Evolutionary conservation across 495 filamentous ascomycete species (phyloP), one percentile per base, ranked within the genome.

Genomic region (Trypethelium eluteriae): DNA sequence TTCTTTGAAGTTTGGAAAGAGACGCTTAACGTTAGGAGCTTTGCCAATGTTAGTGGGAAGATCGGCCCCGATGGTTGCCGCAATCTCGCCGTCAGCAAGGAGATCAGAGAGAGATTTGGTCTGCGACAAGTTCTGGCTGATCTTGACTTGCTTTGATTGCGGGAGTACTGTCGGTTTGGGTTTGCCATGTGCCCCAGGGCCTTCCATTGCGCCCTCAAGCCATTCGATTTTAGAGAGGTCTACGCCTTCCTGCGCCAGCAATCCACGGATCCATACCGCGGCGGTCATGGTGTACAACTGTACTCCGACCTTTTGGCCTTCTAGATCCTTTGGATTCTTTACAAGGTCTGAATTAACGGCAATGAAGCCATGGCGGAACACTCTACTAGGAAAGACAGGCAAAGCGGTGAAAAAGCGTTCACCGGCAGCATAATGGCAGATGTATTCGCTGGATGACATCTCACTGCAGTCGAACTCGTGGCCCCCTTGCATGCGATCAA

Each of bases 251-350:
- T 75, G 66, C 64, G 77, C 46, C 14, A 80, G 66, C 9, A 80
- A 35, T 10, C 71, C 72, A 3, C 78, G 69, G 14, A 75, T 72
- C 73, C 75, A 80, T 1, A 80, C 78, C 2, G 75, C 78, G 6
- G 76, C 78, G 0, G 78, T 80, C 78, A 80, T 78, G 39, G 74
- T 76, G 69, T 80, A 80, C 25, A 75, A 39, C 68, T 75, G 78
- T 0, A 80, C 74, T 18, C 78, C 77, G 25, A 80, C 73, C 38
- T 66, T 71, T 67, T 79, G 77, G 3, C 76, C 76, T 53, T 77
- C 75, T n/a, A 80, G 63, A 68, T 80, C 78, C 36, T 64, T 63
- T 14, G 76, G 75, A 32, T 70, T 67, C 62, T 73, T 74, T 59
- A 80, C 67, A 14, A 49, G 70, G 63, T 71, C 53, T 18, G 62